These are phyloP conservation scores for Aspergillus candidus DNA, from an alignment of 2,329 filamentous ascomycete genomes.

Conservation along the genomic window DNA sequence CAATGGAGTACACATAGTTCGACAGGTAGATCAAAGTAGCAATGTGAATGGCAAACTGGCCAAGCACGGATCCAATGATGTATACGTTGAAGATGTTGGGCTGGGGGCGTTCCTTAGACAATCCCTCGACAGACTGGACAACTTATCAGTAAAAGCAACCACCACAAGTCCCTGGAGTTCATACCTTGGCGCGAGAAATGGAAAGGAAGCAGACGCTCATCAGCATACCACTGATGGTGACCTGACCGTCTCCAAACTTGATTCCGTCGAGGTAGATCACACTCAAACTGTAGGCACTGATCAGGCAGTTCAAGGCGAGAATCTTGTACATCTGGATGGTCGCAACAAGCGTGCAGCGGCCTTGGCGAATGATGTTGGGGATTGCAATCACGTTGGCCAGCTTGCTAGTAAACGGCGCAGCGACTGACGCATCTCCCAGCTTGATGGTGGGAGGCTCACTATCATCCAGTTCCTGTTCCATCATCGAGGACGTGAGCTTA, in stretches of 20 bases:
- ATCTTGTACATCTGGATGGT: constrained; percentile 99
- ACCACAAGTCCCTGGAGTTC: constrained; percentile 7
- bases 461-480: constrained; percentile 83
- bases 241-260: constrained; percentile 97
- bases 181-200: constrained; percentile 85
- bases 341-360: constrained; percentile 91
- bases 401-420: constrained; percentile 96
- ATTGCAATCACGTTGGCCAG: constrained; percentile 94
- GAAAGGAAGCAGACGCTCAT: constrained; percentile 99
- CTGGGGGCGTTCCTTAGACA: constrained; percentile 95
- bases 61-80: constrained; percentile 95
- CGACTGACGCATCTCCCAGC: constrained; percentile 92
- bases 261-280: constrained; percentile 97
- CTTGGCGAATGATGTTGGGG: constrained; percentile 96
- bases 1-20: constrained; percentile 75
- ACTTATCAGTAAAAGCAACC: constrained; percentile 8
- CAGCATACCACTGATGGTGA: constrained; percentile 97
- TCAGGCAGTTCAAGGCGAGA: constrained; percentile 91
- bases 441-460: constrained; percentile 93
- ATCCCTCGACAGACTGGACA: constrained; percentile 70
- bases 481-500: constrained; percentile 77
- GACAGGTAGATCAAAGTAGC: constrained; percentile 91
- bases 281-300: constrained; percentile 93
- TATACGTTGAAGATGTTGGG: constrained; percentile 99
- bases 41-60: constrained; percentile 95